Evolutionary conservation across 1,284 basidiomycete species (phyloP), one percentile per base, ranked within the genome.

Genomic region (Ceratobasidium sp.): DNA sequence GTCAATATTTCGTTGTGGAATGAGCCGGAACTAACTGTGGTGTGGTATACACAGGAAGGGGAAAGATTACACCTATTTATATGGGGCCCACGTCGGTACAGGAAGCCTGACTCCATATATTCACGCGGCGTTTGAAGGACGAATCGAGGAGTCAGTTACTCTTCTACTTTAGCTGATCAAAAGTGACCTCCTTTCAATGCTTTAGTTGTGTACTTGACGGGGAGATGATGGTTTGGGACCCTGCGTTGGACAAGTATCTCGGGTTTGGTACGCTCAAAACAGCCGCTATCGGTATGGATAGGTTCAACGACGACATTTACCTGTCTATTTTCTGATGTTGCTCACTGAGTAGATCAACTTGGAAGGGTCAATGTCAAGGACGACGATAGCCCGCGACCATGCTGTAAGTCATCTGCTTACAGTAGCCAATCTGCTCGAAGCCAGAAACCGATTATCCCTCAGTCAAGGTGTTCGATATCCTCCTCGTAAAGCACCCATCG

Each of bases 171-270:
- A 33, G 44, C n/a, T 40, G 44, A 28, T 68, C 42, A 77, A 18
- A 1, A 33, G 6, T 66, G 20, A 46, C 26, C n/a, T 12, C n/a
- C 13, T 77, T 71, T 28, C 23, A 64, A 10, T 68, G 1, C 58
- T 5, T 23, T 79, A 97, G 97, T 69, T 92, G 97, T 81, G 95
- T 98, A 61, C 86, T 98, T 20, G 97, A 98, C 81, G 97, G 97
- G 0, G 97, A 99, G 84, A 98, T 99, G 97, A 87, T 99, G 58
- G 97, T 97, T 2, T 98, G 95, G 94, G 97, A 98, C 84, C 97
- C 97, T 0, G 87, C 93, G 1, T 91, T 94, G 0, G 92, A 94
- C 80, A 91, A 94, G 60, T 95, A 95, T 82, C 87, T 97, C 13
- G 94, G 96, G 0, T 98, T 99, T 81, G 97, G 97, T 0, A 94